Evolutionary conservation across 768 basidiomycete species (phyloP), one percentile per base, ranked within the genome.

Genomic region (Cystobasidium ongulense): DNA sequence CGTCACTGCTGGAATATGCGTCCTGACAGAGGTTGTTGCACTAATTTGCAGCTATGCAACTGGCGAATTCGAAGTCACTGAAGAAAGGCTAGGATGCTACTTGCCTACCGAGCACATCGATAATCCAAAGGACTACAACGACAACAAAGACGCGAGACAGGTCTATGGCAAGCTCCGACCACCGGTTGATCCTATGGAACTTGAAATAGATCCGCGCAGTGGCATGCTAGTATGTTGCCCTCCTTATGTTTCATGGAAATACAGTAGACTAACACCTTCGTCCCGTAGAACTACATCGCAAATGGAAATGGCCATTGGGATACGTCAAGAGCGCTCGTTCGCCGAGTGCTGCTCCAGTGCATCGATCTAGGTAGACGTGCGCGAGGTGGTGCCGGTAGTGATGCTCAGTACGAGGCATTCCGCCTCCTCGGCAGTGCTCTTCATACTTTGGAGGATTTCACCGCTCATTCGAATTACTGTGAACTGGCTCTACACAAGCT

Each of bases 221-320:
- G 94, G 92, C 1, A 94, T 97, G 92, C 94, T 94, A 84, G 87
- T 87, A 75, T 27, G 75, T 57, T n/a, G 25, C 35, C n/a, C 33
- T 35, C 11, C 13, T 25, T 1, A 17, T 17, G 46, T 21, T 21
- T 4, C 8, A 11, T 50, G 46, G 39, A 41, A 41, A 41, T 41
- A n/a, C 39, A 41, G 39, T 18, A 8, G 39, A 41, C n/a, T 41
- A 41, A 7, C 7, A 8, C 39, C 39, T 8, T 41, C 39, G 4
- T 21, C 21, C 18, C n/a, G 13, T 10, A 88, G 84, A 97, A 93
- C 73, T 90, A 89, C 80, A 91, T 91, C 83, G 90, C 90, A 0
- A 94, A 88, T 43, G 83, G 78, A 67, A 86, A 90, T 75, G 89
- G 90, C 4, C 74, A 79, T n/a, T 97, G 93, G 93, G 91, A 92